Conservation (phyloP, 495 filamentous ascomycete genomes). For the Penicillium odoratum region DNA sequence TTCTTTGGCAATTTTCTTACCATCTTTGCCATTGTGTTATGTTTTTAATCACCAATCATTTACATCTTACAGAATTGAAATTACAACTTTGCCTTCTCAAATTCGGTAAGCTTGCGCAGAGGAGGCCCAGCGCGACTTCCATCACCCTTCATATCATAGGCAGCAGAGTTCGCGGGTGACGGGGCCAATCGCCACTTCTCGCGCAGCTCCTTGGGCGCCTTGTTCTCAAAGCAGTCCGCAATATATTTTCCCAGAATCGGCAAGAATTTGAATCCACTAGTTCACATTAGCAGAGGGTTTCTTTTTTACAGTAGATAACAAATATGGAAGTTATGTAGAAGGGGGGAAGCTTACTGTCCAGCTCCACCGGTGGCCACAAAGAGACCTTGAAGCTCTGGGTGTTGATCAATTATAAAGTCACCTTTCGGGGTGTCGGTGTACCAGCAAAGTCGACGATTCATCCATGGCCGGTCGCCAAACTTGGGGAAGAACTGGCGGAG, state of each 20-base stretch:
- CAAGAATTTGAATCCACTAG: constrained; percentile 72
- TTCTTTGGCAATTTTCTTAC: no score
- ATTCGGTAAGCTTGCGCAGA: constrained; percentile 21
- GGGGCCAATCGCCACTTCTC: constrained; percentile 58
- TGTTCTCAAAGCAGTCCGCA: constrained; percentile 57
- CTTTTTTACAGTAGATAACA: not conserved
- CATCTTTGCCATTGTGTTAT: no score
- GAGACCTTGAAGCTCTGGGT: constrained; percentile 59
- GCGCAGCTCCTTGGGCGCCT: constrained; percentile 48
- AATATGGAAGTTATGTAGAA: not conserved
- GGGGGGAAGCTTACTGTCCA: constrained; percentile 54
- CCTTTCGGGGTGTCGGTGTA: constrained; percentile 66
- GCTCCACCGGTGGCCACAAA: constrained; percentile 77
- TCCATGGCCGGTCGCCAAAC: constrained; percentile 56
- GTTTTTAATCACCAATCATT: not conserved
- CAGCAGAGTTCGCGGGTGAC: constrained; percentile 12
- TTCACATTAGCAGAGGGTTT: constrained; percentile 4
- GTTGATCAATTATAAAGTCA: constrained; percentile 73
- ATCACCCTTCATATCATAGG: constrained; percentile 28
- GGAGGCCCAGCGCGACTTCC: constrained; percentile 36
- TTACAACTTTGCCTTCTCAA: constrained; percentile 31
- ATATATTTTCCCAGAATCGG: constrained; percentile 73
- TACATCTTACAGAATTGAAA: not conserved
- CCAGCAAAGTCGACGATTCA: constrained; percentile 44
- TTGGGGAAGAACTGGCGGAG: constrained; percentile 59